These are phyloP conservation scores for Herpetomonas muscarum DNA, from an alignment of 208 protist genomes.

Conservation along the genomic window DNA sequence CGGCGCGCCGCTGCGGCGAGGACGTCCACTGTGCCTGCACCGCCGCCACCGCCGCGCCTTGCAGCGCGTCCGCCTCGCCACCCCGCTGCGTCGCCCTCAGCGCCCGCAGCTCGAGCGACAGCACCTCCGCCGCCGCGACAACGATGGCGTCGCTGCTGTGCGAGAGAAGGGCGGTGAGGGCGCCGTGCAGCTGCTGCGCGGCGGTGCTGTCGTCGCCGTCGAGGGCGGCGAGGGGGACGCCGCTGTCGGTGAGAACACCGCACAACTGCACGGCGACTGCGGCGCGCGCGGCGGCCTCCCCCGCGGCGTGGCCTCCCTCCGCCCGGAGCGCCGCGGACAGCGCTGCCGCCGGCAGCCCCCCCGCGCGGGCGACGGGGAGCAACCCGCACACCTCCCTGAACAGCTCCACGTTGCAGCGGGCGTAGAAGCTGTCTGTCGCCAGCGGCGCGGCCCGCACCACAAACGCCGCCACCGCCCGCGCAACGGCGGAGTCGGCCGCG, in stretches of 20 bases:
- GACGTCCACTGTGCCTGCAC: conserved; percentile 3
- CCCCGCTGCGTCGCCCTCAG: conserved; percentile 1
- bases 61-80: neutral
- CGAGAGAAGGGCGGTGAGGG: conserved; percentile 12
- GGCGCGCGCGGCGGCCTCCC: neutral
- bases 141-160: conserved; percentile 6
- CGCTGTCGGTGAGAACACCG: conserved; percentile 45
- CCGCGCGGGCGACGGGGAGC: conserved; percentile 11
- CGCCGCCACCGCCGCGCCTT: neutral
- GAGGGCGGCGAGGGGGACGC: conserved; percentile 16
- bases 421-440: conserved; percentile 18
- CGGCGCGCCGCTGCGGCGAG: neutral
- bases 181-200: conserved; percentile 7
- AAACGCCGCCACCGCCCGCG: conserved; percentile 13
- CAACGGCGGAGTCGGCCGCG: neutral
- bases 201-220: conserved; percentile 25
- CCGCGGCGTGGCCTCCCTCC: neutral
- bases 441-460: conserved; percentile 27
- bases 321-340: neutral
- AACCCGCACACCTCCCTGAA: conserved; percentile 47
- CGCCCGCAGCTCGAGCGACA: conserved; percentile 43
- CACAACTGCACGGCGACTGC: conserved; percentile 44
- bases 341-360: neutral
- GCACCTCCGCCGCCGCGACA: conserved; percentile 46
- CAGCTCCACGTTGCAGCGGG: conserved; percentile 65